Percentiles rank a stretch among this genome's conserved stretches.
These are phyloP conservation scores for Excoecaria cochinchinensis DNA, from an alignment of 345 rosid genomes.

Conservation along the genomic window DNA sequence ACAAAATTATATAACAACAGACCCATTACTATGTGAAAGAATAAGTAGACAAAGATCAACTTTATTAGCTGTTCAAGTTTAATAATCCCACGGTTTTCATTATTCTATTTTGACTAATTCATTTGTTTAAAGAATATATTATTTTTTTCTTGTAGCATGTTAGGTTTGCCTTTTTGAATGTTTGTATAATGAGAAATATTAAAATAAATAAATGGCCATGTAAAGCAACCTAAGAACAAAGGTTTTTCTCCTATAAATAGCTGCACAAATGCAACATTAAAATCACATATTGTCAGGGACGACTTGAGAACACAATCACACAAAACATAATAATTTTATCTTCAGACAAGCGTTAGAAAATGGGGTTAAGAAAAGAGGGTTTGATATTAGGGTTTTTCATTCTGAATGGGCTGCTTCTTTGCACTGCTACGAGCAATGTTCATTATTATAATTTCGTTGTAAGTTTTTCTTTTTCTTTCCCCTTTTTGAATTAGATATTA, in stretches of 20 bases:
- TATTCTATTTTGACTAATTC: background rate
- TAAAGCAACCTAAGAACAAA: background rate
- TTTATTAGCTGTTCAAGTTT: background rate
- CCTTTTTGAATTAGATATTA: background rate
- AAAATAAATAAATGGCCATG: background rate
- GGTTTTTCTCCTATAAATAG: background rate
- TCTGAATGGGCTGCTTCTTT: background rate
- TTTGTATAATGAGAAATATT: background rate
- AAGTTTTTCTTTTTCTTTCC: background rate
- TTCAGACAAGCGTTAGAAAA: background rate
- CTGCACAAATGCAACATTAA: background rate
- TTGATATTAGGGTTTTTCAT: conserved; percentile 4
- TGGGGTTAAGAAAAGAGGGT: background rate
- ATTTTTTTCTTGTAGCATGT: background rate
- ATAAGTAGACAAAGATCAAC: too few species aligned
- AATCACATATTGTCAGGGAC: background rate
- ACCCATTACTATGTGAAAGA: too few species aligned
- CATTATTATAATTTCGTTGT: conserved; percentile 19
- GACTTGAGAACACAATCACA: background rate
- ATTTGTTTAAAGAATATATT: background rate
- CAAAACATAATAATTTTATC: background rate
- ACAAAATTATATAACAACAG: too few species aligned
- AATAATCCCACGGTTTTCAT: background rate
- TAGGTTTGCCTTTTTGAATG: background rate
- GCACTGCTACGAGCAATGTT: background rate